Evolutionary conservation across 305 asterid genomes (phyloP).

Genomic region (Fraxinus paxiana): DNA sequence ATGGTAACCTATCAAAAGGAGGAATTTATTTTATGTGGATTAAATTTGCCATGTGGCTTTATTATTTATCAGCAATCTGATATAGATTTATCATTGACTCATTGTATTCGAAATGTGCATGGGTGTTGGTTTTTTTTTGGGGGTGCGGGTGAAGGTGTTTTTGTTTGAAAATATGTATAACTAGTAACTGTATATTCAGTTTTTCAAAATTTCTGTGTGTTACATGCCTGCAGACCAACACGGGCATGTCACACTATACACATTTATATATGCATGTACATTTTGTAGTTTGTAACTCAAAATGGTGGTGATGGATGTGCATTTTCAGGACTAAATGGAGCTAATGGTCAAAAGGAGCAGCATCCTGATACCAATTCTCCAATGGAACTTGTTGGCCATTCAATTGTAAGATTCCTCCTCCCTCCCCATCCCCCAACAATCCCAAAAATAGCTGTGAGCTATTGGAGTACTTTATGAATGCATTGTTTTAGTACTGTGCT

Average conservation of each 20-base stretch:
- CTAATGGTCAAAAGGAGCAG: slow-evolving; percentile 40
- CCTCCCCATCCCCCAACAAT: neutral
- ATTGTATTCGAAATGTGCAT: neutral
- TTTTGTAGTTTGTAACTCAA: slow-evolving; percentile 8
- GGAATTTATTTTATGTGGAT: neutral
- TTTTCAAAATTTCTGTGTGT: neutral
- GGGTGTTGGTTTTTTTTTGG: neutral
- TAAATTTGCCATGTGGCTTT: neutral
- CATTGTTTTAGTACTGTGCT: neutral
- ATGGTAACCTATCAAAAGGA: neutral
- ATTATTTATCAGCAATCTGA: neutral
- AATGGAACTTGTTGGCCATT: slow-evolving; percentile 73
- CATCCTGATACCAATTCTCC: slow-evolving; percentile 43
- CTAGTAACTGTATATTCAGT: neutral
- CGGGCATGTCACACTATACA: neutral
- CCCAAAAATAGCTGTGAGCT: neutral
- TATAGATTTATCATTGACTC: neutral
- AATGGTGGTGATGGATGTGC: neutral
- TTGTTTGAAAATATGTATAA: neutral
- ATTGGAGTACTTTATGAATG: neutral
- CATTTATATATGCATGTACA: neutral
- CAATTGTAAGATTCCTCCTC: slow-evolving; percentile 46
- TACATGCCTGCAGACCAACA: neutral
- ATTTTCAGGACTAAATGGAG: slow-evolving; percentile 44
- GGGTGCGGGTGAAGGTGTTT: neutral